Base-by-base conservation (phyloP, 768 basidiomycete species). In the Leucosporidium scottii region DNA sequence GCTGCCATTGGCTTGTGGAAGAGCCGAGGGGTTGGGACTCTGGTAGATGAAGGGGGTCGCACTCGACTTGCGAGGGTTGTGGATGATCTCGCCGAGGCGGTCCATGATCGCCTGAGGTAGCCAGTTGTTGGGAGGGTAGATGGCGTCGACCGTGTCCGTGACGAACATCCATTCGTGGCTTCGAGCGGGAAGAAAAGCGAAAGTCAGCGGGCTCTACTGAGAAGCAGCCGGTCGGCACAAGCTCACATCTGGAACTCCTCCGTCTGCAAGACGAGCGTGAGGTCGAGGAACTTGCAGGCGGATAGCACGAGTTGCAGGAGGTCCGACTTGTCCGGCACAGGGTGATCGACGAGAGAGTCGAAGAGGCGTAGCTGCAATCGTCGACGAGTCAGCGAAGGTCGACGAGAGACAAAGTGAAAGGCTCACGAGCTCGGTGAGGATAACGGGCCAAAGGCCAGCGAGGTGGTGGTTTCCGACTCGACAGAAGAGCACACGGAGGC, bases 131-230 rank as follows among this genome's bases (percentile, higher is more conserved):
- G 92, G 89, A 23, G 86, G 87, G 78, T 91, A 93, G 44, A 93
- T 84, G 0, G 94, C 93, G 74, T 98, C 96, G 9, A 93, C 90
- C 0, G 94, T 98, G 78, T 99, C 94, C 4, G 93, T 96, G 53
- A 97, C 86, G 78, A 98, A 99, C 75, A 96, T 90, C 94, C 96
- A 99, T 81, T 99, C 93, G 77, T 98, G 90, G 12, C 82, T 83
- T 68, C 6, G 27, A 51, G n/a, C 21, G 18, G 20, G 17, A 47
- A 9, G 28, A 23, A 15, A n/a, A 12, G 25, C 12, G 50, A n/a
- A n/a, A 28, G 53, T 34, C n/a, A 49, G 51, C 36, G 36, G n/a
- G 6, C 20, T 9, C 49, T n/a, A 3, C 1, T 36, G 5, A 39
- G 17, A 15, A 39, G 66, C 2, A 36, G 3, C 18, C 12, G 25